These are phyloP conservation scores for Pythium rishiriense DNA, from an alignment of 352 stramenopile genomes.

Conservation along the genomic window DNA sequence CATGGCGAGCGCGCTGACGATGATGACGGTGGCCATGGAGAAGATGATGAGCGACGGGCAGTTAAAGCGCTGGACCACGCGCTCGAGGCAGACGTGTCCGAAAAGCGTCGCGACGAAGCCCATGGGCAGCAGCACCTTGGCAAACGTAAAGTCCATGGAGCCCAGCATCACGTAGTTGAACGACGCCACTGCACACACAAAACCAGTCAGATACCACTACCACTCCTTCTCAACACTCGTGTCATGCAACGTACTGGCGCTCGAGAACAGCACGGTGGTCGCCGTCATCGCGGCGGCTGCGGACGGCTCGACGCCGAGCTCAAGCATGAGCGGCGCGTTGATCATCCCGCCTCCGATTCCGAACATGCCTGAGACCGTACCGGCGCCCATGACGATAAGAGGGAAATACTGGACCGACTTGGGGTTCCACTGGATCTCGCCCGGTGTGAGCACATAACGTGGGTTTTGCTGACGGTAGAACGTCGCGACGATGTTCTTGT, in stretches of 20 bases:
- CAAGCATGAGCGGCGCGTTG: constrained; percentile 93
- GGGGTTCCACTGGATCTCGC: constrained; percentile 57
- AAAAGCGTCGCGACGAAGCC: constrained; percentile 59
- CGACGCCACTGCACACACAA: constrained; percentile 49
- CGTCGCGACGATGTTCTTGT: constrained; percentile 49
- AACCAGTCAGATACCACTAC: not conserved
- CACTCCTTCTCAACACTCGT: not conserved
- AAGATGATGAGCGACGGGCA: constrained; percentile 72
- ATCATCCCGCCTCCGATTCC: constrained; percentile 95
- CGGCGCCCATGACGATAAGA: constrained; percentile 85
- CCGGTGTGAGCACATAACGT: constrained; percentile 46
- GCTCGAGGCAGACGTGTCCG: constrained; percentile 55
- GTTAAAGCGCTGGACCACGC: constrained; percentile 51
- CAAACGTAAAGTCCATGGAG: constrained; percentile 46
- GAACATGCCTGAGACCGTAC: constrained; percentile 94
- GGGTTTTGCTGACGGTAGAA: constrained; percentile 56
- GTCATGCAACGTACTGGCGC: constrained; percentile 45
- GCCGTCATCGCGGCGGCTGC: constrained; percentile 90
- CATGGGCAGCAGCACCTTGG: constrained; percentile 53
- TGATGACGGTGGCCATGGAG: constrained; percentile 67
- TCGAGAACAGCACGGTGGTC: constrained; percentile 69
- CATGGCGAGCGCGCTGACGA: constrained; percentile 67
- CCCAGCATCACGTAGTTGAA: constrained; percentile 64
- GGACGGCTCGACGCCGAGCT: constrained; percentile 87
- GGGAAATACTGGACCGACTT: constrained; percentile 87